A percentile compares a stretch with the other conserved stretches of the same genome.
These are phyloP conservation scores for Linum lewisii DNA, from an alignment of 345 rosid species.

Conservation along the genomic window DNA sequence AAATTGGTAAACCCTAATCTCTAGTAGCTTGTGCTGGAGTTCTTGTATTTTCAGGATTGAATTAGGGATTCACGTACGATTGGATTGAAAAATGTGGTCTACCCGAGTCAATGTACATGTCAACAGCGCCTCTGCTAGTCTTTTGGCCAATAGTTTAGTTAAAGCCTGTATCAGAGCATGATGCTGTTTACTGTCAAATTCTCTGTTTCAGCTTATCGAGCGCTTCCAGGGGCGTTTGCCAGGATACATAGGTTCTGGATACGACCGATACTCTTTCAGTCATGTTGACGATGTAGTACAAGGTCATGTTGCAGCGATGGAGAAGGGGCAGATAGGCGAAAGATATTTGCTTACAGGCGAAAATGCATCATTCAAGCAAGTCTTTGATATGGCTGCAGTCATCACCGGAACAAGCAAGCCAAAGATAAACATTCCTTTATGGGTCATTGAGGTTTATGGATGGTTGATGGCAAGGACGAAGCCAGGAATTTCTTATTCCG, in stretches of 20 bases:
- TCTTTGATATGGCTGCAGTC: slow-evolving; percentile 70
- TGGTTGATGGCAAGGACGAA: no score
- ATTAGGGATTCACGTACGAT: no score
- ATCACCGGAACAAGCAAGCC: slow-evolving; percentile 56
- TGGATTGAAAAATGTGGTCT: no score
- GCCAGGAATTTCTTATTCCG: no score
- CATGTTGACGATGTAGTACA: slow-evolving; percentile 79
- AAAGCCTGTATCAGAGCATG: not conserved
- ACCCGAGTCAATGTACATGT: not conserved
- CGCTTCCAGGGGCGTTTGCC: slow-evolving; percentile 77
- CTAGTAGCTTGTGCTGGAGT: not conserved
- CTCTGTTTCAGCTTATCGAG: slow-evolving; percentile 53
- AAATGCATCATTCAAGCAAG: slow-evolving; percentile 58
- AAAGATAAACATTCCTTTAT: slow-evolving; percentile 51
- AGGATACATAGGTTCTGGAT: slow-evolving; percentile 70
- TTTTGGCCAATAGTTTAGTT: no score
- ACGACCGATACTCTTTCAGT: slow-evolving; percentile 61
- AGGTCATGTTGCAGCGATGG: slow-evolving; percentile 71
- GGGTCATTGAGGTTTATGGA: slow-evolving; percentile 51
- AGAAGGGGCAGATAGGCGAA: slow-evolving; percentile 57
- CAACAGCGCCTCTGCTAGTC: not conserved
- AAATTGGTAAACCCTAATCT: slow-evolving; percentile 42
- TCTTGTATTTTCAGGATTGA: not conserved
- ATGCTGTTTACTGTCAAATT: not conserved
- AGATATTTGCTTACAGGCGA: slow-evolving; percentile 86